Base-by-base conservation (phyloP, 441 rosid genomes). In the Theobroma grandiflorum region DNA sequence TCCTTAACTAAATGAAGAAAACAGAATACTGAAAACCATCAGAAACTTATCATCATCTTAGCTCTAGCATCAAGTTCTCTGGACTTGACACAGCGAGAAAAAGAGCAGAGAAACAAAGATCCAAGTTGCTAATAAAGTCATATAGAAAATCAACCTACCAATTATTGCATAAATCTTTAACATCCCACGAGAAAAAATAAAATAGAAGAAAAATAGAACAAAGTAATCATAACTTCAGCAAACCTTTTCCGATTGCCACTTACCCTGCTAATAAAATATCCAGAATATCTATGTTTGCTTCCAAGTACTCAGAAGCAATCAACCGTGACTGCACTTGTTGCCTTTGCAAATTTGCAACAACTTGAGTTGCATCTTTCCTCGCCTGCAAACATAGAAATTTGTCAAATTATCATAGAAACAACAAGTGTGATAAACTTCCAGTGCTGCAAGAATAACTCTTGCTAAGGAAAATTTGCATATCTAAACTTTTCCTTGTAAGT, bases 281-380 rank as follows among this genome's bases (percentile, higher is more conserved):
- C 87, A 96, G 87, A 79, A 96, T 98, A 86, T 93, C 97, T 0
- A 91, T 84, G 61, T 95, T 95, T 52, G 90, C 88, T 80, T 91
- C 99, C 69, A 92, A 84, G 89, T 92, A 95, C 61, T 95, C 98
- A 83, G 97, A 96, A 0, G 98, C 97, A 85, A 96, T 95, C 90
- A 96, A 80, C 73, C 91, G 87, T 1, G 97, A 95, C 2, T 94
- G 86, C 80, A 96, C 98, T 86, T 95, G 99, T 66, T 95, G 98
- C 83, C 99, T 85, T 83, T 96, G 99, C 78, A 96, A 87, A 89
- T 92, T 96, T 22, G 98, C 99, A 78, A 95, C 98, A 76, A 96
- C 95, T 87, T 96, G 98, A 50, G 99, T 96, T 76, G 95, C 98
- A 91, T 96, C 99, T 86, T 94, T 96, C 71, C 96, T 90, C 22